Evolutionary conservation across 1,284 basidiomycete genomes (phyloP).

Genomic region (Ganoderma multipileum): DNA sequence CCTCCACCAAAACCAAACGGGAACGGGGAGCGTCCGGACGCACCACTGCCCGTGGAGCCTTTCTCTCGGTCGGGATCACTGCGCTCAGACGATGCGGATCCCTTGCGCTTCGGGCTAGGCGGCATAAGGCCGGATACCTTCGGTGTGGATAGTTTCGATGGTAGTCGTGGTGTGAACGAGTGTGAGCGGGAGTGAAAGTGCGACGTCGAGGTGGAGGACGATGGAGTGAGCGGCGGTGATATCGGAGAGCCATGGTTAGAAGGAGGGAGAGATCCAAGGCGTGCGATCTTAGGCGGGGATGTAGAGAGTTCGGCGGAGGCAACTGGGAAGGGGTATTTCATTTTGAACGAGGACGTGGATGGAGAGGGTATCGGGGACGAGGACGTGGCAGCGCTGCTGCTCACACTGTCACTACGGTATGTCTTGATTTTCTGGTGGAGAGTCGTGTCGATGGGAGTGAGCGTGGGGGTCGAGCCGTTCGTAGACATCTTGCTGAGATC

Average conservation of each 20-base stretch:
- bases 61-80: constrained; percentile 42
- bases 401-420: constrained; percentile 48
- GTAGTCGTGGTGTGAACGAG: constrained; percentile 72
- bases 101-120: constrained; percentile 61
- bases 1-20: constrained; percentile 43
- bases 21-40: constrained; percentile 39
- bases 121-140: constrained; percentile 46
- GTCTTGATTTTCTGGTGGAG: constrained; percentile 69
- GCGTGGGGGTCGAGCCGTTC: constrained; percentile 43
- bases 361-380: constrained; percentile 43
- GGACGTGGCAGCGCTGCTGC: constrained; percentile 36
- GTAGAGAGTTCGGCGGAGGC: constrained; percentile 36
- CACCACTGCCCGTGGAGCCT: constrained; percentile 29
- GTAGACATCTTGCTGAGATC: constrained; percentile 68
- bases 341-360: constrained; percentile 33
- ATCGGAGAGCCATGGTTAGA: constrained; percentile 35
- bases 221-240: constrained; percentile 35
- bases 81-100: constrained; percentile 49
- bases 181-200: constrained; percentile 65
- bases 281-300: constrained; percentile 38
- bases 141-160: constrained; percentile 67
- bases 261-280: constrained; percentile 29
- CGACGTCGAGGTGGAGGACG: constrained; percentile 32
- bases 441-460: constrained; percentile 51
- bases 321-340: constrained; percentile 55